A percentile compares a stretch with the other conserved stretches of the same genome.
Conservation (phyloP, 352 stramenopile species). For the Peronospora destructor region DNA sequence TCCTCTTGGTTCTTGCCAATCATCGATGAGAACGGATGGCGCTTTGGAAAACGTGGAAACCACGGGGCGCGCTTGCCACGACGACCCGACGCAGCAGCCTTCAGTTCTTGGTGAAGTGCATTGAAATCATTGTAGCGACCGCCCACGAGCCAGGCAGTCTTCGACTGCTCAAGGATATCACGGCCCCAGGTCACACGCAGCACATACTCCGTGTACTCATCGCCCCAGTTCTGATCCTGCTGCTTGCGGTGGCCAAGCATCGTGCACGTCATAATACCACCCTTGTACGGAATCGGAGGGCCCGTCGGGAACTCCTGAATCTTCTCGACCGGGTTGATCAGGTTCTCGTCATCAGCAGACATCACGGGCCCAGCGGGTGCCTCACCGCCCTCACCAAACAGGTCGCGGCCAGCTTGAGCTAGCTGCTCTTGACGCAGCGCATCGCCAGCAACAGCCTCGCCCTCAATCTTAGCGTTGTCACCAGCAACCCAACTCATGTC, state of each 20-base stretch:
- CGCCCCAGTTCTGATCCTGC: constrained; percentile 86
- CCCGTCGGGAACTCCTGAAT: constrained; percentile 87
- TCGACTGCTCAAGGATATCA: constrained; percentile 84
- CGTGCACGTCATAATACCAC: constrained; percentile 83
- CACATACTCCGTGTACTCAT: constrained; percentile 88
- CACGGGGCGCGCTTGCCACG: constrained; percentile 82
- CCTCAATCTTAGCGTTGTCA: constrained; percentile 73
- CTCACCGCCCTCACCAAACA: constrained; percentile 81
- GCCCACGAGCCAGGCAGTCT: constrained; percentile 84
- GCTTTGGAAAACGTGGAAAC: constrained; percentile 87
- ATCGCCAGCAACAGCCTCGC: constrained; percentile 68
- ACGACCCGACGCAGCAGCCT: constrained; percentile 72
- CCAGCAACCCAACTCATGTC: constrained; percentile 83
- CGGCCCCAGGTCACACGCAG: constrained; percentile 82
- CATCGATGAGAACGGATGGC: constrained; percentile 86
- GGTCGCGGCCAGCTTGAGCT: constrained; percentile 71
- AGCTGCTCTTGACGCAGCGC: constrained; percentile 73
- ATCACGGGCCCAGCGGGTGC: constrained; percentile 70
- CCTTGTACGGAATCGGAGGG: constrained; percentile 87
- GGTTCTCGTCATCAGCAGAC: constrained; percentile 82
- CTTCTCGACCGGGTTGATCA: constrained; percentile 79
- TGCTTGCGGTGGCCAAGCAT: constrained; percentile 85
- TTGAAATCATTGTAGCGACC: constrained; percentile 89
- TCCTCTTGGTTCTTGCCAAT: constrained; percentile 89
- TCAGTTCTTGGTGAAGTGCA: constrained; percentile 83